A percentile compares a stretch with the other conserved stretches of the same genome.
Conservation (phyloP, 805 yeast species). For the Yamadazyma takamatsuzukensis region DNA sequence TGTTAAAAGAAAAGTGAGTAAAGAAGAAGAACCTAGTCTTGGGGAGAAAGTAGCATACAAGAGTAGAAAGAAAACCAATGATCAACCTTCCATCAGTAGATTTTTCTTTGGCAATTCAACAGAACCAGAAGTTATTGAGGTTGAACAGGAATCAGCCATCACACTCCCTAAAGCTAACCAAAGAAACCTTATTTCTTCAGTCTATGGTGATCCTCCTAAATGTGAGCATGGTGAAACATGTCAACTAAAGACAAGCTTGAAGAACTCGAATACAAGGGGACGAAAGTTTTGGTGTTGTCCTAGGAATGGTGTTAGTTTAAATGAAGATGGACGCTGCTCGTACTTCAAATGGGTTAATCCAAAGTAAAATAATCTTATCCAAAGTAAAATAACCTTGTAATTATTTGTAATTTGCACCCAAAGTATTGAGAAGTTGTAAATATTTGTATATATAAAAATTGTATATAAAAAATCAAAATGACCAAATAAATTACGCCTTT, state of each 20-base stretch:
- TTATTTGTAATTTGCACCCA: too few relatives aligned
- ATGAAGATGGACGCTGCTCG: conserved; percentile 14
- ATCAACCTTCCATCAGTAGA: conserved; percentile 21
- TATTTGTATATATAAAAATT: too few relatives aligned
- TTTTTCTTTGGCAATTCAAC: conserved; percentile 14
- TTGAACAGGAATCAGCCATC: background rate
- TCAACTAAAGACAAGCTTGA: conserved; percentile 25
- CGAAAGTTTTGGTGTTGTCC: conserved; percentile 32
- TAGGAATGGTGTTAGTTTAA: conserved; percentile 5
- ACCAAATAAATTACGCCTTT: background rate
- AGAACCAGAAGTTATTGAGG: conserved; percentile 1
- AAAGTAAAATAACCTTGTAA: too few relatives aligned
- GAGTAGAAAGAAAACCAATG: conserved; percentile 11
- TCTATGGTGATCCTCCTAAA: conserved; percentile 23
- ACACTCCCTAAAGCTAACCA: background rate
- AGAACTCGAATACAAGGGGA: conserved; percentile 21
- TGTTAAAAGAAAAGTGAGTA: conserved; percentile 7
- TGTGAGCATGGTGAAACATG: conserved; percentile 26
- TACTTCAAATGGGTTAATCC: conserved; percentile 15
- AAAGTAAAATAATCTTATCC: background rate
- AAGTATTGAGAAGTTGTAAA: too few relatives aligned
- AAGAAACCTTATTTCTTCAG: conserved; percentile 1
- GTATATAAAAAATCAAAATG: too few relatives aligned
- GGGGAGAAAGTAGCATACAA: conserved; percentile 15
- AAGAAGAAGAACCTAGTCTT: conserved; percentile 6